Evolutionary conservation across 805 yeast species (phyloP).

Genomic region (Huiozyma sinensis): DNA sequence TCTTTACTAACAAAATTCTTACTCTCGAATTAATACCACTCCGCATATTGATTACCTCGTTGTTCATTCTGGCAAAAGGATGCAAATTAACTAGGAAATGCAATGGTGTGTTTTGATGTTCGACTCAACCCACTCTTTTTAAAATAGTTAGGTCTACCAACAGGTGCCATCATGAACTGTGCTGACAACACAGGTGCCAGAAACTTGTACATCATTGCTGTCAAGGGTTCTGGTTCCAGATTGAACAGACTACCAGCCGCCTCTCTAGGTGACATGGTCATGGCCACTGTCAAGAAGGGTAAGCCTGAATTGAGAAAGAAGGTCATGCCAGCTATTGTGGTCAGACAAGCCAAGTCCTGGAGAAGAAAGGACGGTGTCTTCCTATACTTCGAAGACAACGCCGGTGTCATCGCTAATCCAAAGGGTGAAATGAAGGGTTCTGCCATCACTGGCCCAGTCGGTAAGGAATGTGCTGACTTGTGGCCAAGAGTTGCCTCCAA

Average conservation of each 20-base stretch:
- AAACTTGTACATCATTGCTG: slow-evolving; percentile 97
- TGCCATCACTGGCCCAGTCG: slow-evolving; percentile 99
- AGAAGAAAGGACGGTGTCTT: slow-evolving; percentile 99
- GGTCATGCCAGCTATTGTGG: slow-evolving; percentile 99
- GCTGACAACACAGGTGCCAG: slow-evolving; percentile 99
- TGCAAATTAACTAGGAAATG: too few species aligned
- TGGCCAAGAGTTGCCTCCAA: slow-evolving; percentile 99
- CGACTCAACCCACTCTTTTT: slow-evolving; percentile 2
- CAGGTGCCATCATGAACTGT: slow-evolving; percentile 99
- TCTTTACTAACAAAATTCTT: too few species aligned
- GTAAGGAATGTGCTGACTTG: slow-evolving; percentile 99
- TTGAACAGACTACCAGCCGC: slow-evolving; percentile 99
- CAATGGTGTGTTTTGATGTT: too few species aligned
- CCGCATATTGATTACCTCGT: too few species aligned
- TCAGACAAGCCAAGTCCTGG: slow-evolving; percentile 99
- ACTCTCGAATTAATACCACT: too few species aligned
- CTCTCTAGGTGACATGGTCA: slow-evolving; percentile 99
- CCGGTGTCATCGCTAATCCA: slow-evolving; percentile 99
- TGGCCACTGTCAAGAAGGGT: slow-evolving; percentile 99
- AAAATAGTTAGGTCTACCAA: slow-evolving; percentile 92
- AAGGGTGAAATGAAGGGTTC: slow-evolving; percentile 99
- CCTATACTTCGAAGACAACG: slow-evolving; percentile 99
- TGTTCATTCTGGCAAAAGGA: too few species aligned
- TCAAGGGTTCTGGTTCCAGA: slow-evolving; percentile 99
- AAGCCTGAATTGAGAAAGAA: slow-evolving; percentile 99